Conservation (phyloP, 2,329 filamentous ascomycete species). For the Trichoderma koningiopsis region DNA sequence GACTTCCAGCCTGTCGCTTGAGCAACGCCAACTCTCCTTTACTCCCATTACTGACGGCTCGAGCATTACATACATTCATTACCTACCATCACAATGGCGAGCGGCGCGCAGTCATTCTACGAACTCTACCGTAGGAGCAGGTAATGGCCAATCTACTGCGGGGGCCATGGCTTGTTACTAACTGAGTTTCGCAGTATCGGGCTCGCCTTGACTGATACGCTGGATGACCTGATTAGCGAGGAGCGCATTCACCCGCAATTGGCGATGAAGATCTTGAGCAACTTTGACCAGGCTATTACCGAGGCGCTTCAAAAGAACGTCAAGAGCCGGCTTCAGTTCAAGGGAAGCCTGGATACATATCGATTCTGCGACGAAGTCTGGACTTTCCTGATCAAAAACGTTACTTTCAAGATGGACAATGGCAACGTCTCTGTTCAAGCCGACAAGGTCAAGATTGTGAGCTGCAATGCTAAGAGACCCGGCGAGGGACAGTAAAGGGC, state of each 20-base stretch:
- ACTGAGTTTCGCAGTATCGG: slow-evolving; percentile 69
- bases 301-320: slow-evolving; percentile 91
- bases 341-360: slow-evolving; percentile 97
- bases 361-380: slow-evolving; percentile 99
- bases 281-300: slow-evolving; percentile 92
- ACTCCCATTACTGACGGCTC: not conserved
- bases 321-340: slow-evolving; percentile 88
- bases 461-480: slow-evolving; percentile 84
- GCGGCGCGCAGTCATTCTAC: slow-evolving; percentile 67
- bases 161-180: not conserved
- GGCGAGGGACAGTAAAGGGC: slow-evolving; percentile 40
- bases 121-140: slow-evolving; percentile 98
- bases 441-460: slow-evolving; percentile 97
- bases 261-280: slow-evolving; percentile 95
- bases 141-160: slow-evolving; percentile 52
- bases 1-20: not conserved
- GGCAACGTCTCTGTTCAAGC: slow-evolving; percentile 71
- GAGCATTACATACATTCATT: not conserved
- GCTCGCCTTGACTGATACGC: slow-evolving; percentile 88
- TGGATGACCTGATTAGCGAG: slow-evolving; percentile 93
- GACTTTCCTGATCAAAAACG: slow-evolving; percentile 98
- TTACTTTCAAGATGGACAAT: slow-evolving; percentile 97
- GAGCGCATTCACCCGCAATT: slow-evolving; percentile 96
- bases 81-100: slow-evolving; percentile 45
- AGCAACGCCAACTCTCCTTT: not conserved